phyloP scores from a whole-genome alignment of 164 flowering plant species.

The Liriodendron chinense region DNA sequence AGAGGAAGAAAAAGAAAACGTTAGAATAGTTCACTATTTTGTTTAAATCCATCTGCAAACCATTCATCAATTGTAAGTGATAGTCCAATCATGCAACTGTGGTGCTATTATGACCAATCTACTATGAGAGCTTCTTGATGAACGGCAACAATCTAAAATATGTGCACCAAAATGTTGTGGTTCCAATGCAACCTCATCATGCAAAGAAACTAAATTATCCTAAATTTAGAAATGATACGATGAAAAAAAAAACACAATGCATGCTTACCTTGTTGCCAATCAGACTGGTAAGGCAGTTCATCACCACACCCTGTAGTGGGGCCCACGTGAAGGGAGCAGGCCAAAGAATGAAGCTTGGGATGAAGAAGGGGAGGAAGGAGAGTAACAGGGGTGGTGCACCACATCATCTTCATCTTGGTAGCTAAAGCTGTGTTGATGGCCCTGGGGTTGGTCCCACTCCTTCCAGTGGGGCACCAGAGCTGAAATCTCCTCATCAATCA shows the following conservation, averaged over 20 bases:
- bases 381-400: conserved; percentile 39
- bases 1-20: too few relatives aligned
- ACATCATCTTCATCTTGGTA: conserved; percentile 37
- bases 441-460: conserved; percentile 14
- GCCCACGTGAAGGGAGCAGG: conserved; percentile 19
- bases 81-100: too few relatives aligned
- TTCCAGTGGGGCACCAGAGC: conserved; percentile 56
- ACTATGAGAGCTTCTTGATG: too few relatives aligned
- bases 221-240: neutral
- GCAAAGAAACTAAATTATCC: too few relatives aligned
- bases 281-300: conserved; percentile 5
- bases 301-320: conserved; percentile 13
- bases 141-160: too few relatives aligned
- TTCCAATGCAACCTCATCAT: too few relatives aligned
- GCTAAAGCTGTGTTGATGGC: conserved; percentile 35
- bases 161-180: too few relatives aligned
- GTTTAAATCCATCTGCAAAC: too few relatives aligned
- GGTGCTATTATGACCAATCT: too few relatives aligned
- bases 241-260: neutral
- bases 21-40: too few relatives aligned
- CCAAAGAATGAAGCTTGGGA: conserved; percentile 48
- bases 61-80: too few relatives aligned
- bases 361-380: conserved; percentile 44
- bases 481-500: conserved; percentile 69
- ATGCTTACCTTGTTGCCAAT: conserved; percentile 55